Percentiles rank a stretch among this genome's conserved stretches.
phyloP scores from a whole-genome alignment of 2,329 filamentous ascomycete species.

The Penicillium expansum region DNA sequence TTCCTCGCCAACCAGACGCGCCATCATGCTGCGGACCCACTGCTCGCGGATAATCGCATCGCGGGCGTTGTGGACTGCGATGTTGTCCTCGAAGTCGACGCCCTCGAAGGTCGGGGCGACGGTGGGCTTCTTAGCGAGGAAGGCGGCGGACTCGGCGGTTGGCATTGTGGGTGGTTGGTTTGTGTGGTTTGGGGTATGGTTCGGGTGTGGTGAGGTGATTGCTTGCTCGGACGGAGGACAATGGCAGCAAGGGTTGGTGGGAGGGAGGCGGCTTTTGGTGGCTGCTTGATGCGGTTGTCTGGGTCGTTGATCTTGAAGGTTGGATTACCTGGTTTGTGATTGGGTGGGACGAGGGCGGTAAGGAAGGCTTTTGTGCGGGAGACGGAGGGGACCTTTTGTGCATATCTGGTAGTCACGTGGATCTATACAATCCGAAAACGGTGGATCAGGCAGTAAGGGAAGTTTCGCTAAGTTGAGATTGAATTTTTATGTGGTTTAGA shows the following conservation, averaged over 20 bases:
- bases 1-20: constrained; percentile 62
- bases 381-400: background rate
- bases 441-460: background rate
- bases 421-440: background rate
- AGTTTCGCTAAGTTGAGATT: background rate
- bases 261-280: constrained; percentile 3
- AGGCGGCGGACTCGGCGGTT: constrained; percentile 62
- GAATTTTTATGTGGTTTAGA: background rate
- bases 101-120: constrained; percentile 65
- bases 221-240: background rate
- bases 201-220: background rate
- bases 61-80: constrained; percentile 61
- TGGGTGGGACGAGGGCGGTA: constrained; percentile 27
- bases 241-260: constrained; percentile 7
- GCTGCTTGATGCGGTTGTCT: constrained; percentile 18
- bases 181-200: background rate
- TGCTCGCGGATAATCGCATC: constrained; percentile 66
- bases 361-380: background rate
- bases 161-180: constrained; percentile 51
- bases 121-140: constrained; percentile 64
- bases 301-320: constrained; percentile 21
- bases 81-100: constrained; percentile 65
- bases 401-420: constrained; percentile 8
- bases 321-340: constrained; percentile 30
- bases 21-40: constrained; percentile 69